phyloP scores from a whole-genome alignment of 495 filamentous ascomycete genomes.

The Neohortaea acidophila region DNA sequence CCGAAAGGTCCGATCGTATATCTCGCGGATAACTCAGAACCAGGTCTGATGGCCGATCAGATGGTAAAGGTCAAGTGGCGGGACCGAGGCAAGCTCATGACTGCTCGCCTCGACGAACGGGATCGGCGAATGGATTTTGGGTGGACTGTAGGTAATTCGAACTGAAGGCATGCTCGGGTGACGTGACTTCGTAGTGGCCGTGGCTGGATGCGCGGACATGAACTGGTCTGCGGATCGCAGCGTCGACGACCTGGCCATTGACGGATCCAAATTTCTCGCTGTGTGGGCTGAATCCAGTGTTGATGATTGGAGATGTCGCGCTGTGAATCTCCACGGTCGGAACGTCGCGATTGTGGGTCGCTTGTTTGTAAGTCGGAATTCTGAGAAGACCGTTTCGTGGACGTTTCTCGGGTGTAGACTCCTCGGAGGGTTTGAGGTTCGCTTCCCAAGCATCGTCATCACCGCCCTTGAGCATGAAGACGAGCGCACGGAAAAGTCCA shows the following conservation, averaged over 20 bases:
- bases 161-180: constrained; percentile 12
- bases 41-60: constrained; percentile 9
- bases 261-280: constrained; percentile 23
- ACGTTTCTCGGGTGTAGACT: constrained; percentile 3
- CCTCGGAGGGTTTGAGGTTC: neutral
- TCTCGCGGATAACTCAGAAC: constrained; percentile 17
- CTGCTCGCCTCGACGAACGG: constrained; percentile 15
- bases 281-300: constrained; percentile 11
- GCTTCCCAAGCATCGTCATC: constrained; percentile 24
- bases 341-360: constrained; percentile 17
- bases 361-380: constrained; percentile 17
- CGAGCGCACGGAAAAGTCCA: constrained; percentile 50
- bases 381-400: constrained; percentile 2
- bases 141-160: constrained; percentile 2
- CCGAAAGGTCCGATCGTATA: constrained; percentile 1
- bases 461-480: constrained; percentile 33
- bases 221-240: constrained; percentile 21
- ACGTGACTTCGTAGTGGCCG: constrained; percentile 22
- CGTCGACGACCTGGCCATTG: constrained; percentile 21
- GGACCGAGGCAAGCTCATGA: constrained; percentile 19
- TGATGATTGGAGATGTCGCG: constrained; percentile 12
- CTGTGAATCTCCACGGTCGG: constrained; percentile 18
- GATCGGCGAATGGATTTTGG: constrained; percentile 23
- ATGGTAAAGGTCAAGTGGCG: constrained; percentile 25
- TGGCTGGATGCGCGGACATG: constrained; percentile 25